These are phyloP conservation scores for Aspergillus sclerotiicarbonarius DNA, from an alignment of 495 filamentous ascomycete genomes.

Conservation along the genomic window DNA sequence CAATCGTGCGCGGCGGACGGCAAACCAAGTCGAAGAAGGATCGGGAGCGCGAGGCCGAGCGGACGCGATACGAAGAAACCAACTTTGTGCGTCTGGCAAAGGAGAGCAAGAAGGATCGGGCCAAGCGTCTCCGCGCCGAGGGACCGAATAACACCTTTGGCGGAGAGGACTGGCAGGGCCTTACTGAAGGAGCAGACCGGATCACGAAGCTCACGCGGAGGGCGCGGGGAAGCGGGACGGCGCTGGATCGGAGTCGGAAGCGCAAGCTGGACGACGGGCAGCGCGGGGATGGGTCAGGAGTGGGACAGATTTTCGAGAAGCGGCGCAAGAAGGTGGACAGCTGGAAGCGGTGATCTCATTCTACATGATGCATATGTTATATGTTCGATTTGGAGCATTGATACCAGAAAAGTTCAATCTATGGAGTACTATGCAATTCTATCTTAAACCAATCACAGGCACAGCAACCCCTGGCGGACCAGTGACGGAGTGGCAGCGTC, in stretches of 20 bases:
- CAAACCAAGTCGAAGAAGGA: slow-evolving; percentile 69
- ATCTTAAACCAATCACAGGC: no score
- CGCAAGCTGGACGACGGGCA: slow-evolving; percentile 59
- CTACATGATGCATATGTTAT: no score
- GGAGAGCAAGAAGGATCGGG: slow-evolving; percentile 72
- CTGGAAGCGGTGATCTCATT: slow-evolving; percentile 51
- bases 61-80: slow-evolving; percentile 76
- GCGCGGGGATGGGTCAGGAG: slow-evolving; percentile 53
- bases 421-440: no score
- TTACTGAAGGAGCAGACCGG: slow-evolving; percentile 75
- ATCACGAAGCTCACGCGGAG: slow-evolving; percentile 69
- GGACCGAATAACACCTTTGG: slow-evolving; percentile 60
- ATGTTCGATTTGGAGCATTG: background rate
- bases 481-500: no score
- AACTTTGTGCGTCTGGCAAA: slow-evolving; percentile 83
- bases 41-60: slow-evolving; percentile 66
- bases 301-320: slow-evolving; percentile 73
- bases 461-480: no score
- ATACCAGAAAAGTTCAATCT: slow-evolving; percentile 11
- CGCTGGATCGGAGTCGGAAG: slow-evolving; percentile 80
- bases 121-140: slow-evolving; percentile 48
- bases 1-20: slow-evolving; percentile 69
- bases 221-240: slow-evolving; percentile 48
- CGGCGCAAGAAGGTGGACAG: slow-evolving; percentile 66
- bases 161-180: slow-evolving; percentile 79